Percentiles rank a stretch among this genome's conserved stretches.
phyloP scores from a whole-genome alignment of 257 asterid species.

The Ajuga chamaepitys region DNA sequence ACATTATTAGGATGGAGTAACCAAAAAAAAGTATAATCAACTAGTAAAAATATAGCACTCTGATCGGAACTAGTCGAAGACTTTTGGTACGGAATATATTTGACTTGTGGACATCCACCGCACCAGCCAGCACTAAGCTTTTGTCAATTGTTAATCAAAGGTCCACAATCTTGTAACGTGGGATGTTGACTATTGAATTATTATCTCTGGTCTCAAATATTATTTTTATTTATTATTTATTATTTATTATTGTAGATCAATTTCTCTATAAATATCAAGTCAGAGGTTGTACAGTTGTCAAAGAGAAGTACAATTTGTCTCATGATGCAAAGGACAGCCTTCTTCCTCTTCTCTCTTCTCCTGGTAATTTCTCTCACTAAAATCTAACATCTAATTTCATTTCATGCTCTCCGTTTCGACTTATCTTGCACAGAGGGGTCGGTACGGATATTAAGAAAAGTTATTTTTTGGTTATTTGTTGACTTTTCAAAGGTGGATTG shows the following conservation, averaged over 20 bases:
- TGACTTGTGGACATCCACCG: constrained; percentile 16
- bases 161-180: constrained; percentile 22
- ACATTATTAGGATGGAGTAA: too few relatives aligned
- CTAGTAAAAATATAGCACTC: background rate
- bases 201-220: too few relatives aligned
- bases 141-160: constrained; percentile 15
- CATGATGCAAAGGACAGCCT: constrained; percentile 21
- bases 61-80: too few relatives aligned
- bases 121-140: constrained; percentile 12
- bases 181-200: constrained; percentile 24
- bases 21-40: too few relatives aligned
- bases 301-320: background rate
- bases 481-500: too few relatives aligned
- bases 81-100: too few relatives aligned
- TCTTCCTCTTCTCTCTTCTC: constrained; percentile 33
- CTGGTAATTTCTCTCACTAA: constrained; percentile 18
- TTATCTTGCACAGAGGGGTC: too few relatives aligned
- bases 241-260: background rate
- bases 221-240: background rate
- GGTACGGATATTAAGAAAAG: too few relatives aligned
- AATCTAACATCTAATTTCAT: background rate
- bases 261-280: constrained; percentile 39
- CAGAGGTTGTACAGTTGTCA: constrained; percentile 29
- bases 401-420: too few relatives aligned
- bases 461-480: too few relatives aligned